phyloP scores from a whole-genome alignment of 441 rosid species.

The Euphorbia celastroides region DNA sequence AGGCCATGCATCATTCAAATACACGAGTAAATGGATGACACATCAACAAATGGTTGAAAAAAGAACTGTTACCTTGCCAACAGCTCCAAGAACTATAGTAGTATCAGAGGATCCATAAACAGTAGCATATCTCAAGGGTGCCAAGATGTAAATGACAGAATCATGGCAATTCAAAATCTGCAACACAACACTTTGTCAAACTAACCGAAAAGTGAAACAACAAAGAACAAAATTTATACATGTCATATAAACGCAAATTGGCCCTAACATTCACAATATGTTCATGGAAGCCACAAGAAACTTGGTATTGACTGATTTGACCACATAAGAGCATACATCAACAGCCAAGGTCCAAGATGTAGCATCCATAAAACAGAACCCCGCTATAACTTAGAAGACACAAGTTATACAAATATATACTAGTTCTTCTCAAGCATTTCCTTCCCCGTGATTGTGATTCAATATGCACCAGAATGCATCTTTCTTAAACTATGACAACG shows the following conservation, averaged over 20 bases:
- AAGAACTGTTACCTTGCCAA: constrained; percentile 72
- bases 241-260: not conserved
- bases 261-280: not conserved
- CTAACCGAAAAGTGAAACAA: too few relatives aligned
- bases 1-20: not conserved
- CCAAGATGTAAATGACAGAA: constrained; percentile 86
- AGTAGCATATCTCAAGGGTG: constrained; percentile 90
- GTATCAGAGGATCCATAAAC: constrained; percentile 96
- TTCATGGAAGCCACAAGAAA: constrained; percentile 1
- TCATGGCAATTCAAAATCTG: constrained; percentile 98
- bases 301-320: not conserved
- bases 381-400: not conserved
- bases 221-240: not conserved
- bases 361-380: not conserved
- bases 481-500: not conserved
- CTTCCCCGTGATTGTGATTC: not conserved
- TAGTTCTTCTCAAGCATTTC: not conserved
- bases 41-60: not conserved
- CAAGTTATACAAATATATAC: too few relatives aligned
- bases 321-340: not conserved
- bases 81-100: constrained; percentile 96
- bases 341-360: not conserved
- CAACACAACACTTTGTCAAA: constrained; percentile 19
- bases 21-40: constrained; percentile 2
- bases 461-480: not conserved